Evolutionary conservation across 2,329 filamentous ascomycete genomes (phyloP), one percentile per base, ranked within the genome.

Genomic region (Trichoderma pleuroti): DNA sequence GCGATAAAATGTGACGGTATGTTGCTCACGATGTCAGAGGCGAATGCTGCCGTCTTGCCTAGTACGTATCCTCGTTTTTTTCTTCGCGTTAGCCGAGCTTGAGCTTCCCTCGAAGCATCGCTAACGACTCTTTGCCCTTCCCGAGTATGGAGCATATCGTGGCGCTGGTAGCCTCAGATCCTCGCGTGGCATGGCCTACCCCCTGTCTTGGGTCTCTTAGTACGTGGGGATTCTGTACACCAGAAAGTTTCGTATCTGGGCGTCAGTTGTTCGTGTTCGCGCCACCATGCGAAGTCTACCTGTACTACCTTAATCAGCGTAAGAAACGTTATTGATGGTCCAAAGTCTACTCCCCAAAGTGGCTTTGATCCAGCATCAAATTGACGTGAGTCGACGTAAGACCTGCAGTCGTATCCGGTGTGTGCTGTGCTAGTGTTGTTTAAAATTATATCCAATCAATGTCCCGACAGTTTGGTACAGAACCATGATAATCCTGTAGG

Each of bases 101-200:
- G 30, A 26, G 14, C 5, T 21, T 49, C 11, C 11, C 8, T 6
- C 32, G 7, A 10, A 52, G 28, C 30, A 61, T 61, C 39, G 66
- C 24, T 21, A 24, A 52, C 11, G n/a, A 30, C 42, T 60, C 28
- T 61, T 32, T 32, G 18, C 24, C 30, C 16, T 54, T 54, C 56
- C 42, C n/a, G 36, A 54, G 32, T 34, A 57, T 59, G 68, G 49
- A 70, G 60, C 60, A 65, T 42, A 52, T 57, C 62, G 72, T 73
- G 73, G 71, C 73, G 72, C 56, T 72, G 49, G 70, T 73, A 71
- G 72, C 67, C 36, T 61, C 70, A 71, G 72, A 73, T 71, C 62
- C 64, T 74, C 73, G 73, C 73, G 72, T 74, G 73, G 71, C 67
- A 72, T 56, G 65, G 67, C 61, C 66, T 65, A 69, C 69, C 63